Base-by-base conservation (phyloP, 2,329 filamentous ascomycete species). In the Calonectria leucothoes region DNA sequence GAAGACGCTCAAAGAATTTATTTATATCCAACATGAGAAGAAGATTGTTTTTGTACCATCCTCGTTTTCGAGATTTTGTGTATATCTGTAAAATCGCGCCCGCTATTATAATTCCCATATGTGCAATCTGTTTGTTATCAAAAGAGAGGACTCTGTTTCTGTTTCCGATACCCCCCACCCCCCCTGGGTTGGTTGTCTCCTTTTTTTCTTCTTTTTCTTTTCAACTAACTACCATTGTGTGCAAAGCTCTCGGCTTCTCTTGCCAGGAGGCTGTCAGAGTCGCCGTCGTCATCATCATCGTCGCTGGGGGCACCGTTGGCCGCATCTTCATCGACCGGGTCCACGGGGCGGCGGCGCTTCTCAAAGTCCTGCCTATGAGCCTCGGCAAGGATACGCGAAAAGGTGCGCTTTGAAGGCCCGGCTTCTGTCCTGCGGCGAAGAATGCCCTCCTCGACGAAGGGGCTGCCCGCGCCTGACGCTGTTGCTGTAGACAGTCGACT, bases 291-390 rank as follows among this genome's bases (percentile, higher is more conserved):
- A 1, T 85, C 84, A 23, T 86, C 84, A 25, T 84, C 84, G 1
- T 82, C 83, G 8, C 80, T 81, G n/a, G 82, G 81, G 20, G 78
- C 81, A 23, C 82, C 77, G 17, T 81, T 79, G 3, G 72, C 75
- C 14, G 78, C 74, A 0, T 75, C 79, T 1, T 79, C 81, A 0
- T 76, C 78, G 0, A 71, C 78, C 35, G 81, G 76, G 27, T 81
- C 81, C n/a, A 73, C 66, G 0, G 78, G 84, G 78, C 82, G 85
- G 75, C 91, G 89, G 82, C 91, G 94, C 86, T 97, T 94, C 85
- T 97, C 94, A 82, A 98, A 98, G 85, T 98, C 96, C 83, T 98
- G 94, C 74, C 91, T 93, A 83, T 98, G 97, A 7, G 96, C 96
- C 74, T 93, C 90, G 5, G 95, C 94, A 77, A 98, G 88, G n/a